Evolutionary conservation across 2,329 filamentous ascomycete species (phyloP), one percentile per base, ranked within the genome.

Genomic region (Byssoonygena ceratinophila): DNA sequence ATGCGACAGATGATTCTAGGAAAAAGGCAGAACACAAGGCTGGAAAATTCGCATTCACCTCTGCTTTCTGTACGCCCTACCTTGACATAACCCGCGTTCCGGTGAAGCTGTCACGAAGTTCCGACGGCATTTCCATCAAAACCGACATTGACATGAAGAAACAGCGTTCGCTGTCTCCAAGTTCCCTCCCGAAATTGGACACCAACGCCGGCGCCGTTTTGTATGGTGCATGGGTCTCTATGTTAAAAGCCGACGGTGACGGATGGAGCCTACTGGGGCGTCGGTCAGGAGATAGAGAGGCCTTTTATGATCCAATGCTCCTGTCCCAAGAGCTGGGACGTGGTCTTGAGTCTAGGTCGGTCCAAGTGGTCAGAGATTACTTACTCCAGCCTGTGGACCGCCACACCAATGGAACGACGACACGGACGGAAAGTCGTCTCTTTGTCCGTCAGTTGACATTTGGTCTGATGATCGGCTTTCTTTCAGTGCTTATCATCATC

Each of bases 371-470:
- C 31, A 46, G 50, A 34, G 37, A 46, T 34, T 31, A 45, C 6
- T 46, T 52, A 34, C 37, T 52, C 29, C 29, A 18, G 41, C 39
- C 27, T 16, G 27, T 20, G 40, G 18, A 45, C 32, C 32, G 32
- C 22, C 23, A 37, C 43, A 40, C n/a, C 31, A 16, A 52, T 14
- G 50, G 50, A 37, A 52, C 50, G 11, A 23, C 20, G 20, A 25
- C 22, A 46, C 18, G 37, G 31, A 46, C 41, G 8, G 50, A 45
- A 36, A 37, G 20, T 34, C 50, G 50, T 29, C 37, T 52, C 14
- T 52, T 52, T 39, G 50, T 52, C 32, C 40, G 50, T 20, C 27
- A 20, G 20, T 34, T 52, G 29, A 46, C 50, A 36, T 52, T 52
- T 39, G 50, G 50, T 25, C 31, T 52, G 14, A 52, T 52, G 50